Evolutionary conservation across 2,329 filamentous ascomycete species (phyloP).

Genomic region (Hymenoscyphus linearis): DNA sequence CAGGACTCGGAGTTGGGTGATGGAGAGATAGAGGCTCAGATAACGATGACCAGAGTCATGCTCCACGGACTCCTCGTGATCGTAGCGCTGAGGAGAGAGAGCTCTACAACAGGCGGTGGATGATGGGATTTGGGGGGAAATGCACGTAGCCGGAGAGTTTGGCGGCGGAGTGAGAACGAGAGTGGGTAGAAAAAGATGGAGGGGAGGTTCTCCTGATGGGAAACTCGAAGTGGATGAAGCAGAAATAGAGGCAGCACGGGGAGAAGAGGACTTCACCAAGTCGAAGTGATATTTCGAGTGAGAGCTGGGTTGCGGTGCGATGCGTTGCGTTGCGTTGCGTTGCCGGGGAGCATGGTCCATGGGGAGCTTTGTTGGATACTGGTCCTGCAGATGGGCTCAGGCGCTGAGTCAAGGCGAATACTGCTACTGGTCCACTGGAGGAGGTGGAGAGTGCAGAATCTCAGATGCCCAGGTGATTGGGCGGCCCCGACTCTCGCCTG

Average conservation of each 20-base stretch:
- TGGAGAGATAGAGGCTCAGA: slow-evolving; percentile 3
- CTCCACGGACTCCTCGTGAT: slow-evolving; percentile 24
- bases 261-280: background rate
- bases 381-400: background rate
- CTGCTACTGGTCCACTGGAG: too few species aligned
- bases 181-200: background rate
- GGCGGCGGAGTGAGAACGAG: background rate
- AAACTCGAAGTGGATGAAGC: background rate
- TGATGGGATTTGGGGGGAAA: background rate
- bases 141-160: background rate
- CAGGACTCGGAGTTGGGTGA: slow-evolving; percentile 12
- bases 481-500: background rate
- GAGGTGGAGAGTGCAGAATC: too few species aligned
- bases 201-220: background rate
- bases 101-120: background rate
- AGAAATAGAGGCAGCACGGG: background rate
- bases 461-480: background rate
- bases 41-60: slow-evolving; percentile 23
- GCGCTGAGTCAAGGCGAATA: background rate
- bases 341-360: too few species aligned
- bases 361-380: background rate
- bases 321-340: too few species aligned
- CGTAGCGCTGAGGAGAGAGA: slow-evolving; percentile 15
- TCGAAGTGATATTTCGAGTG: background rate
- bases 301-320: too few species aligned